These are phyloP conservation scores for Vitis hybrid DNA, from an alignment of 177 flowering plant genomes.

Conservation along the genomic window DNA sequence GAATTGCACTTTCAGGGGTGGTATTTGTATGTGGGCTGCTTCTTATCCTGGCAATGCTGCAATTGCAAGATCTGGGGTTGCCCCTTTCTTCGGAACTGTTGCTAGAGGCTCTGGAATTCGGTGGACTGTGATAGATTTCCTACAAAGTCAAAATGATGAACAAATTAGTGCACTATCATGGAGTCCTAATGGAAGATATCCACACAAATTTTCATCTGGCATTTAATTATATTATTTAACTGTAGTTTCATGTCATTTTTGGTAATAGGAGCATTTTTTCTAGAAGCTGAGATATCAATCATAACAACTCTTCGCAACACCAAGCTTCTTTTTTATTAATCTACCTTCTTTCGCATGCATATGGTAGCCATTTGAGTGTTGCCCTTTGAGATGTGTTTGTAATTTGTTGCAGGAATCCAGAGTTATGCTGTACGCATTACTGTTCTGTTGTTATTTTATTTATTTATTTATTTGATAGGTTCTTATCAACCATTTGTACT, in stretches of 20 bases:
- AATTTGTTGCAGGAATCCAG: too few relatives aligned
- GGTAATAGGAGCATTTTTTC: too few relatives aligned
- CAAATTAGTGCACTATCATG: constrained; percentile 85
- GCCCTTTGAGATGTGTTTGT: too few relatives aligned
- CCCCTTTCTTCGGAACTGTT: constrained; percentile 56
- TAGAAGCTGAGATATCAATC: too few relatives aligned
- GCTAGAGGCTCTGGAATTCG: constrained; percentile 79
- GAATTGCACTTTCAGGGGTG: constrained; percentile 58
- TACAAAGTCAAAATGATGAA: constrained; percentile 59
- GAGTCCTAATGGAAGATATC: constrained; percentile 99
- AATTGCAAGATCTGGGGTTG: constrained; percentile 72
- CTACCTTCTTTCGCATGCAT: too few relatives aligned
- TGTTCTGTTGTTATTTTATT: background rate
- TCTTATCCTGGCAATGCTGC: constrained; percentile 93
- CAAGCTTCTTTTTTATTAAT: too few relatives aligned
- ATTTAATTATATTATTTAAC: background rate
- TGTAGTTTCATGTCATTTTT: background rate
- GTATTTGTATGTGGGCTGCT: constrained; percentile 96
- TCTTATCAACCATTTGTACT: background rate
- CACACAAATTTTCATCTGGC: constrained; percentile 16
- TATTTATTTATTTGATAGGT: too few relatives aligned
- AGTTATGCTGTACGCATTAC: background rate
- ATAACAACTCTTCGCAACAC: too few relatives aligned
- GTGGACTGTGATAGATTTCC: constrained; percentile 88
- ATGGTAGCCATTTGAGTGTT: too few relatives aligned